Percentiles rank a stretch among this genome's conserved stretches.
Evolutionary conservation across 352 stramenopile species (phyloP).

Genomic region (Blastocystis hominis): DNA sequence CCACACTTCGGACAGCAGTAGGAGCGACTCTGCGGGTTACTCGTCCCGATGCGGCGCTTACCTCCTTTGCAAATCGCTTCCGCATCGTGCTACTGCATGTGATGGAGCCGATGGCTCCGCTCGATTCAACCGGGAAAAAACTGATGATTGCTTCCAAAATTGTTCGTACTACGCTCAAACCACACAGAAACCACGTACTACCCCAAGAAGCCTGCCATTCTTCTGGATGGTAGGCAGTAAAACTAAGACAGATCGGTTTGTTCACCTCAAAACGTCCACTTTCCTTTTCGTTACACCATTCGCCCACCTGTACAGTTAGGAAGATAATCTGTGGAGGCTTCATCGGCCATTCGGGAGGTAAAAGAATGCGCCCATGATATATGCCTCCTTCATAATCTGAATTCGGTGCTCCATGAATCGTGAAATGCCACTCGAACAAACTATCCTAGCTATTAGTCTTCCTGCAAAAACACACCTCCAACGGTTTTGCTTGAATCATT

Average conservation of each 20-base stretch:
- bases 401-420: slow-evolving; percentile 60
- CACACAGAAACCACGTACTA: background rate
- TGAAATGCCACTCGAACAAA: slow-evolving; percentile 64
- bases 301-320: background rate
- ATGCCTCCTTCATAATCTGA: slow-evolving; percentile 61
- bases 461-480: background rate
- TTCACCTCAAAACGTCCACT: slow-evolving; percentile 58
- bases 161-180: slow-evolving; percentile 46
- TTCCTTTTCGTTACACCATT: background rate
- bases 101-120: slow-evolving; percentile 40
- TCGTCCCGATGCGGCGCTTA: background rate
- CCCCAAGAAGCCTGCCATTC: slow-evolving; percentile 58
- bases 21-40: background rate
- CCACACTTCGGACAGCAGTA: slow-evolving; percentile 29
- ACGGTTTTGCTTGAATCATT: slow-evolving; percentile 10
- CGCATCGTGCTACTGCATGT: slow-evolving; percentile 13
- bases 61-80: slow-evolving; percentile 50
- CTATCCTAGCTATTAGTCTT: slow-evolving; percentile 57
- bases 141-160: slow-evolving; percentile 58
- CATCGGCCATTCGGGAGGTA: slow-evolving; percentile 61
- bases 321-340: slow-evolving; percentile 58
- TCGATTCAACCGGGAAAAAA: slow-evolving; percentile 55
- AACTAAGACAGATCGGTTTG: slow-evolving; percentile 51
- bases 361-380: slow-evolving; percentile 61
- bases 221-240: slow-evolving; percentile 55